Percentiles rank a stretch among this genome's conserved stretches.
Evolutionary conservation across 164 flowering plant species (phyloP).

Genomic region (Magnolia changhungtana): DNA sequence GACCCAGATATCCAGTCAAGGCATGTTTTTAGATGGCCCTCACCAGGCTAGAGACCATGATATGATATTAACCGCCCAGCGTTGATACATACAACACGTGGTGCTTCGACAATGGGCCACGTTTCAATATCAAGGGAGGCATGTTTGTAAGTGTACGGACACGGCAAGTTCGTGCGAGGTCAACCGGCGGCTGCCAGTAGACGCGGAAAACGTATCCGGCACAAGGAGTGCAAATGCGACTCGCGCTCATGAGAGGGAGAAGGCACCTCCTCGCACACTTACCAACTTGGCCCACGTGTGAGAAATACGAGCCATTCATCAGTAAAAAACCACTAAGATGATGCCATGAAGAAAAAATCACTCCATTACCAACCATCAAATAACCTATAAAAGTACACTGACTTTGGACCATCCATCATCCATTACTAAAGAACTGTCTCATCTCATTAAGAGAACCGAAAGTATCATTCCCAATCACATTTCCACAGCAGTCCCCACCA

Average conservation of each 20-base stretch:
- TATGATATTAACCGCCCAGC: background rate
- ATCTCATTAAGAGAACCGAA: no score
- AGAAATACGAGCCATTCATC: background rate
- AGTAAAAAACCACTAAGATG: background rate
- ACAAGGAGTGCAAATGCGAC: background rate
- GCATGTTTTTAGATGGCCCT: background rate
- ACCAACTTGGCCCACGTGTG: background rate
- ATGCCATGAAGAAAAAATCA: no score
- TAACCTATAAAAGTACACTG: no score
- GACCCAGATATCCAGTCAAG: no score
- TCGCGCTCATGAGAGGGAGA: background rate
- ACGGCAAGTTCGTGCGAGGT: slow-evolving; percentile 1
- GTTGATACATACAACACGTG: background rate
- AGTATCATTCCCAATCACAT: no score
- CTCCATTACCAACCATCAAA: no score
- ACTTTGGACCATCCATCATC: no score
- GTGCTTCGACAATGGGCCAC: background rate
- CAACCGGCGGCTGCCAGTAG: slow-evolving; percentile 11
- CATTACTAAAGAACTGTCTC: no score
- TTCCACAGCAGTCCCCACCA: no score
- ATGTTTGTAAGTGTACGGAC: background rate
- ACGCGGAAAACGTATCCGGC: slow-evolving; percentile 6
- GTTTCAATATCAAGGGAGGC: background rate
- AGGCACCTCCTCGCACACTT: background rate
- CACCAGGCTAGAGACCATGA: background rate